phyloP scores from a whole-genome alignment of 1,139 yeast species.

The Wickerhamomyces sp. region DNA sequence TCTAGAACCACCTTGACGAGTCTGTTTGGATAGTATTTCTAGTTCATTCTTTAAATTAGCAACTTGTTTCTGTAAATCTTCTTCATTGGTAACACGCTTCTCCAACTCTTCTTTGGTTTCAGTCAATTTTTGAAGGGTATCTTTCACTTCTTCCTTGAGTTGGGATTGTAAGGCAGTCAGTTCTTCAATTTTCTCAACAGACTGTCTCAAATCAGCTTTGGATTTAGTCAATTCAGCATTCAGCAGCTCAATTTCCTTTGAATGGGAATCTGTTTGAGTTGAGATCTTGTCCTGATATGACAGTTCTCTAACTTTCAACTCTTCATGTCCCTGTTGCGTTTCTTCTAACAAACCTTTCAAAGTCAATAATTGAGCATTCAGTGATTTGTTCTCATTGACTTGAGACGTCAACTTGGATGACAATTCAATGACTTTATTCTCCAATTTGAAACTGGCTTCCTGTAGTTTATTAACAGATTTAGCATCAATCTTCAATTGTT shows the following conservation, averaged over 20 bases:
- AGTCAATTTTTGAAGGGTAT: conserved; percentile 58
- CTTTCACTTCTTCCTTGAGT: conserved; percentile 58
- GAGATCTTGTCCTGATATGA: conserved; percentile 46
- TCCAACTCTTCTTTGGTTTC: conserved; percentile 57
- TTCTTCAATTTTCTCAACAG: conserved; percentile 58
- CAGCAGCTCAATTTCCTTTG: conserved; percentile 45
- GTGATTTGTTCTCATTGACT: conserved; percentile 72
- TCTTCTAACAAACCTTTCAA: conserved; percentile 52
- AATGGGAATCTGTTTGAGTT: conserved; percentile 43
- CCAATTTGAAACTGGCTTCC: conserved; percentile 88
- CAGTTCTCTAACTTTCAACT: conserved; percentile 50
- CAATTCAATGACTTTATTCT: conserved; percentile 91
- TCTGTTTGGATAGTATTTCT: conserved; percentile 31
- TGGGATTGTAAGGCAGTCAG: conserved; percentile 61
- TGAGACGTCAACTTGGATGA: conserved; percentile 78
- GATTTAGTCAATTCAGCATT: conserved; percentile 54
- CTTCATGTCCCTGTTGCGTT: conserved; percentile 52
- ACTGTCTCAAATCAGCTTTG: conserved; percentile 55
- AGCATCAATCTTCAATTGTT: conserved; percentile 70
- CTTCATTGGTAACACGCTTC: conserved; percentile 63
- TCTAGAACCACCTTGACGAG: conserved; percentile 18
- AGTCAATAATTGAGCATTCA: conserved; percentile 59
- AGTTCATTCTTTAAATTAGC: conserved; percentile 39
- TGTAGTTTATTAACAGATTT: conserved; percentile 85
- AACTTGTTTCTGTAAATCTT: conserved; percentile 62